Conservation (phyloP, 148 eudicot genomes). For the Simmondsia chinensis region DNA sequence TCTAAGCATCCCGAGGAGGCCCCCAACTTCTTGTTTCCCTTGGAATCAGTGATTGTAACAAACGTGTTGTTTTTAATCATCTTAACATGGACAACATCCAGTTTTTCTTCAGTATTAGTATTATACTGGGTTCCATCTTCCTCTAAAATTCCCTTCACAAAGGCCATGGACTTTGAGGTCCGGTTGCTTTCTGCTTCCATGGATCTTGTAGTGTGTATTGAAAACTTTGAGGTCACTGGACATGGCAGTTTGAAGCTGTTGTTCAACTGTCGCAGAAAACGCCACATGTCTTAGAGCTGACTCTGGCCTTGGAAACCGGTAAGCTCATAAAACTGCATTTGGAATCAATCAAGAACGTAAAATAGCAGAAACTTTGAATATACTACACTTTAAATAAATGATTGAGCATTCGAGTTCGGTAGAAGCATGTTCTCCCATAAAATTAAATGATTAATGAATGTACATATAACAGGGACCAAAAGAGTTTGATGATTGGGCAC, state of each 20-base stretch:
- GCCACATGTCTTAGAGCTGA: no score
- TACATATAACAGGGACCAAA: no score
- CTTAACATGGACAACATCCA: constrained; percentile 81
- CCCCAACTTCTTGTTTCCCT: constrained; percentile 67
- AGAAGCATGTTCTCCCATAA: no score
- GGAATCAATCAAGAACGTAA: no score
- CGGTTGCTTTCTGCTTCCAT: constrained; percentile 28
- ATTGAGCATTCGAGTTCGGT: no score
- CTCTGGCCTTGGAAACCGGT: no score
- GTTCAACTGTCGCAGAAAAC: no score
- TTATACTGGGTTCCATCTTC: constrained; percentile 8
- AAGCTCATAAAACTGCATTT: no score
- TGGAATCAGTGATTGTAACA: constrained; percentile 73
- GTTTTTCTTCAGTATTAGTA: constrained; percentile 35
- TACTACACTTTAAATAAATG: no score
- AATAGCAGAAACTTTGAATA: no score
- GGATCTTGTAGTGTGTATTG: constrained; percentile 41
- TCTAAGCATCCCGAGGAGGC: constrained; percentile 55
- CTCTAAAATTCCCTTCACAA: constrained; percentile 31
- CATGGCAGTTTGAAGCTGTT: constrained; percentile 5
- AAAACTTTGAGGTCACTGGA: constrained; percentile 19
- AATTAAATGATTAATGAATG: no score
- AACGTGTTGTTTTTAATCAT: constrained; percentile 69
- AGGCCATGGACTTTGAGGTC: constrained; percentile 17
- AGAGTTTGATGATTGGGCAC: no score